These are phyloP conservation scores for Phytophthora agathidicida DNA, from an alignment of 352 stramenopile species.

Conservation along the genomic window DNA sequence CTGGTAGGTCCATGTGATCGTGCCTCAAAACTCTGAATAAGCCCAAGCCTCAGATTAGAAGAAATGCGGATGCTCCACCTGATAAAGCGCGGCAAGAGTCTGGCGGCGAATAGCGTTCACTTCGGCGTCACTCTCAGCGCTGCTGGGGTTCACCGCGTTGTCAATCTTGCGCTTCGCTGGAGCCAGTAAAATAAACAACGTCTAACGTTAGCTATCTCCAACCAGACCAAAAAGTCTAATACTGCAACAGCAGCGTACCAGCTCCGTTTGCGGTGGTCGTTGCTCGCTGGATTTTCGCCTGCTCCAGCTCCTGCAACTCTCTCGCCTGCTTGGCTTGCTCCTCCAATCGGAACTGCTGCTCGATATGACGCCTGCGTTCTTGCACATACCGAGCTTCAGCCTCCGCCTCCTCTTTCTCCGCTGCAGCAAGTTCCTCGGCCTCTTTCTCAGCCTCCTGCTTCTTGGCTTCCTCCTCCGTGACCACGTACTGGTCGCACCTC, in stretches of 20 bases:
- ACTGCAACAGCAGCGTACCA: slow-evolving; percentile 29
- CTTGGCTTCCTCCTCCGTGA: slow-evolving; percentile 76
- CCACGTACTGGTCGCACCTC: slow-evolving; percentile 72
- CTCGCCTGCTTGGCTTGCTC: slow-evolving; percentile 64
- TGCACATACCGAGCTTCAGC: slow-evolving; percentile 41
- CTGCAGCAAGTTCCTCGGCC: slow-evolving; percentile 45
- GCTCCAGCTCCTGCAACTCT: slow-evolving; percentile 51
- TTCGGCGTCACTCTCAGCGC: slow-evolving; percentile 39
- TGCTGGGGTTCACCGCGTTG: slow-evolving; percentile 13
- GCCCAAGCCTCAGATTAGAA: slow-evolving; percentile 27
- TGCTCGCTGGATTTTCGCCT: slow-evolving; percentile 14
- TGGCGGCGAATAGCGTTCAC: slow-evolving; percentile 57
- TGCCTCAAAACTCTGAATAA: slow-evolving; percentile 15
- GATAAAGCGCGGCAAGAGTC: slow-evolving; percentile 66
- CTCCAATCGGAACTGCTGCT: slow-evolving; percentile 73
- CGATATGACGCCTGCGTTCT: slow-evolving; percentile 49
- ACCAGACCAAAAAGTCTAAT: no score
- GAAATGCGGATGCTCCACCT: slow-evolving; percentile 70
- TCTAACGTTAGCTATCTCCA: not conserved
- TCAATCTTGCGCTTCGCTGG: slow-evolving; percentile 62
- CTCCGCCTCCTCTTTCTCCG: slow-evolving; percentile 45
- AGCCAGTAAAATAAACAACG: not conserved
- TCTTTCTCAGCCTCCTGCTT: slow-evolving; percentile 52
- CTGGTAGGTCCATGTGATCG: slow-evolving; percentile 9
- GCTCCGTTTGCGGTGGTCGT: slow-evolving; percentile 15